Evolutionary conservation across 345 rosid species (phyloP).

Genomic region (Brassica napus): DNA sequence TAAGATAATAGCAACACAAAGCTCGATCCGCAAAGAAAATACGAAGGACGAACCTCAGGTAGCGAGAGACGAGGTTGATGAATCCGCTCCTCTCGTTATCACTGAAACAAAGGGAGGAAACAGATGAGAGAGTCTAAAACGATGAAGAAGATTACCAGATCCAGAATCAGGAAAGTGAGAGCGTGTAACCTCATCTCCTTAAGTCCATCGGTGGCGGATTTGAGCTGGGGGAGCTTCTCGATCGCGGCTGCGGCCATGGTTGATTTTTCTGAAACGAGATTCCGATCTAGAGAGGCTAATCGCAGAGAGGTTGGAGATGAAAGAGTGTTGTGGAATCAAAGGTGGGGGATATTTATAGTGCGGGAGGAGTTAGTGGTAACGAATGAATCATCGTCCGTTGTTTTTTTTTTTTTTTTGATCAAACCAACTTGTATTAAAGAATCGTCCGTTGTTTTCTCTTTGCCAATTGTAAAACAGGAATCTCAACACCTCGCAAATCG

Average conservation of each 20-base stretch:
- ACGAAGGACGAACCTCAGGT: constrained; percentile 58
- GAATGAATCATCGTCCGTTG: constrained; percentile 24
- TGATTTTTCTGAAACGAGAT: background rate
- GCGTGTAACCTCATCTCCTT: constrained; percentile 56
- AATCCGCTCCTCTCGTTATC: constrained; percentile 51
- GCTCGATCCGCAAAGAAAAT: background rate
- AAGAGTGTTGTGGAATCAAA: constrained; percentile 27
- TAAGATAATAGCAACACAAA: background rate
- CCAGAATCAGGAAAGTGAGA: constrained; percentile 15
- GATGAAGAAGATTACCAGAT: constrained; percentile 30
- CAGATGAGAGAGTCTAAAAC: background rate
- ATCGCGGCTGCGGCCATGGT: constrained; percentile 55
- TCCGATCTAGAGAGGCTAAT: constrained; percentile 11
- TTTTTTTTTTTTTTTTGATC: background rate
- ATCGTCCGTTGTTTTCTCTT: constrained; percentile 37
- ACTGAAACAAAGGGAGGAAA: constrained; percentile 5
- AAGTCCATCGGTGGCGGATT: constrained; percentile 55
- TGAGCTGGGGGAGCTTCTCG: constrained; percentile 57
- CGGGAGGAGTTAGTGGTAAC: constrained; percentile 22
- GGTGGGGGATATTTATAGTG: constrained; percentile 16
- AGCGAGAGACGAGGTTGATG: constrained; percentile 79
- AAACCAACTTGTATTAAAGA: too few species aligned
- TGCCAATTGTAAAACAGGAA: constrained; percentile 7
- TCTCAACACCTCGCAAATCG: background rate
- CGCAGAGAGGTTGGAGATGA: constrained; percentile 18